Percentiles rank a stretch among this genome's conserved stretches.
phyloP scores from a whole-genome alignment of 176 grass and related monocot species.

The Aegilops bicornis region DNA sequence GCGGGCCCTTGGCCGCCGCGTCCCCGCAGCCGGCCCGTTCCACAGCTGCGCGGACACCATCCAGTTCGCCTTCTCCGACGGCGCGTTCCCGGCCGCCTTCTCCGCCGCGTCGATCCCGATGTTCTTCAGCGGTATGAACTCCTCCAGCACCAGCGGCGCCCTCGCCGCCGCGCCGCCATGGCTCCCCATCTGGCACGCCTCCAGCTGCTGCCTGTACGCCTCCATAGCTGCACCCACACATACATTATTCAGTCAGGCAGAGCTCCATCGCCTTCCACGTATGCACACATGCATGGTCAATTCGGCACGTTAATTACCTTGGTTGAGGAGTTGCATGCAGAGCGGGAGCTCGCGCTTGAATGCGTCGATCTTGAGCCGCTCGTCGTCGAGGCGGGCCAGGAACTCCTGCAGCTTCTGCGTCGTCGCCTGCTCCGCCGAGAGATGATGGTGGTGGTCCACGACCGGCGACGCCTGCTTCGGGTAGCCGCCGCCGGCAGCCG shows the following conservation, averaged over 20 bases:
- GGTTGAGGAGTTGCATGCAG: conserved; percentile 96
- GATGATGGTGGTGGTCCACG: conserved; percentile 40
- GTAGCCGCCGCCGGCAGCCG: not conserved
- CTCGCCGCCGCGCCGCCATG: conserved; percentile 39
- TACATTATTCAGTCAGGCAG: not conserved
- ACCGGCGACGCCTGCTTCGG: conserved; percentile 29
- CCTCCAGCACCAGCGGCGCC: conserved; percentile 71
- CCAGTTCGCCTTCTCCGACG: conserved; percentile 93
- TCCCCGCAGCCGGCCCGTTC: conserved; percentile 45
- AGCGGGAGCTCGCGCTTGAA: conserved; percentile 98
- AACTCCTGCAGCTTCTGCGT: conserved; percentile 84
- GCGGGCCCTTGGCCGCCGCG: conserved; percentile 44
- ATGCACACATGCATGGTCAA: not conserved
- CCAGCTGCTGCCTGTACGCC: conserved; percentile 83
- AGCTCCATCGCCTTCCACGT: not conserved
- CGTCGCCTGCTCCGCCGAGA: conserved; percentile 51
- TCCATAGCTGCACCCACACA: conserved; percentile 63
- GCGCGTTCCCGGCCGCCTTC: conserved; percentile 25
- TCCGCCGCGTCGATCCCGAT: conserved; percentile 57
- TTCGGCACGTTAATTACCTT: conserved; percentile 39
- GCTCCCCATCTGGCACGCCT: conserved; percentile 58
- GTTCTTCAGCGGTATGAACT: conserved; percentile 89
- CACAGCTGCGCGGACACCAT: conserved; percentile 98
- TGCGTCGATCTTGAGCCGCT: conserved; percentile 93
- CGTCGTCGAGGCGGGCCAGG: conserved; percentile 75